These are phyloP conservation scores for Haberlea rhodopensis DNA, from an alignment of 257 asterid species.

Conservation along the genomic window DNA sequence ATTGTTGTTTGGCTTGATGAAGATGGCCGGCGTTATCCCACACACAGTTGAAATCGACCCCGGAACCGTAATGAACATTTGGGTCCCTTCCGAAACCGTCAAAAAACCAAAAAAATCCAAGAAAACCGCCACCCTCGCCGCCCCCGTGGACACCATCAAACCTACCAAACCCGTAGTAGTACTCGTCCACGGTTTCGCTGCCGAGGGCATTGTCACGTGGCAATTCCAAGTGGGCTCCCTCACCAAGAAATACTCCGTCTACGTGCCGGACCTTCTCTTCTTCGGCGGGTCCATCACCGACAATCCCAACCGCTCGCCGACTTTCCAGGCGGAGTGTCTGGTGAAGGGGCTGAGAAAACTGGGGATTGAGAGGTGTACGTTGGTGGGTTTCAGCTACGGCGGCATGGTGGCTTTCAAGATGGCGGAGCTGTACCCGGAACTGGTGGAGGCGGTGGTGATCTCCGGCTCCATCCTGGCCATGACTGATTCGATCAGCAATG, in stretches of 20 bases:
- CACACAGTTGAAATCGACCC: conserved; percentile 47
- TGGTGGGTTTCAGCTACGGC: conserved; percentile 91
- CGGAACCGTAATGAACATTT: conserved; percentile 61
- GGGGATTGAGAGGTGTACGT: conserved; percentile 62
- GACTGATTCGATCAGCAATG: conserved; percentile 65
- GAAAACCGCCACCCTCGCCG: conserved; percentile 22
- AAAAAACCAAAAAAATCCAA: conserved; percentile 33
- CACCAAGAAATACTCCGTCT: conserved; percentile 64
- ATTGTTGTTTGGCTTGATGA: conserved; percentile 55
- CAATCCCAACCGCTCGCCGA: conserved; percentile 62
- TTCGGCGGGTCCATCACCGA: conserved; percentile 77
- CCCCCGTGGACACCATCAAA: conserved; percentile 11
- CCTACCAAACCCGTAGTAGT: conserved; percentile 63
- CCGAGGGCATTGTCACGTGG: conserved; percentile 85
- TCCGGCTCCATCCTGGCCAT: conserved; percentile 78
- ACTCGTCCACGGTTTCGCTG: conserved; percentile 74
- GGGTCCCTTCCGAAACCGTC: conserved; percentile 67
- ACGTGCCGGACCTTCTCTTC: conserved; percentile 85
- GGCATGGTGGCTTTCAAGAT: conserved; percentile 96
- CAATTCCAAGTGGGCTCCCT: conserved; percentile 75
- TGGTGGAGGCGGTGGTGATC: conserved; percentile 61
- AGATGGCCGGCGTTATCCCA: conserved; percentile 61
- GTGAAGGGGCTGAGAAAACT: conserved; percentile 56
- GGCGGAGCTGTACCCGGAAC: conserved; percentile 69
- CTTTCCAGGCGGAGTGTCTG: conserved; percentile 73